A percentile compares a stretch with the other conserved stretches of the same genome.
Conservation (phyloP, 805 yeast species). For the Pichia paraexigua region DNA sequence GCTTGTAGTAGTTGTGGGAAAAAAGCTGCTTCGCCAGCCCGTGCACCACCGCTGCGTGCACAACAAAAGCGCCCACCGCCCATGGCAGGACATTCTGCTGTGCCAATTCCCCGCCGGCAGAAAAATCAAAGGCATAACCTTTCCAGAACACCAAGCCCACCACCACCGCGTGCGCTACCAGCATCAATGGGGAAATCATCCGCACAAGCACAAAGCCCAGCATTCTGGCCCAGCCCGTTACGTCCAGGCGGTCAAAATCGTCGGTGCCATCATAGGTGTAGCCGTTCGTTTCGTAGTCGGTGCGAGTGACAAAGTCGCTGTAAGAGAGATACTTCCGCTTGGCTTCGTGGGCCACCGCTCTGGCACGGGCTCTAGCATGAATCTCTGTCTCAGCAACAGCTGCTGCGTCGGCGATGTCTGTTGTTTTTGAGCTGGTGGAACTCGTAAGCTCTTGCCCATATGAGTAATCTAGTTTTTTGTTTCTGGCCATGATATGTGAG, state of each 20-base stretch:
- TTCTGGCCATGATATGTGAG: neutral
- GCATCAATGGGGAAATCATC: slow-evolving; percentile 20
- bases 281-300: neutral
- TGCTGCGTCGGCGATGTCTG: neutral
- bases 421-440: neutral
- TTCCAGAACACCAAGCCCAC: slow-evolving; percentile 16
- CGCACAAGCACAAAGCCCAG: slow-evolving; percentile 24
- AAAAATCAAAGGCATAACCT: slow-evolving; percentile 13
- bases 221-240: slow-evolving; percentile 20
- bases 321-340: neutral
- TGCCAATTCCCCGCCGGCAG: slow-evolving; percentile 4
- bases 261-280: slow-evolving; percentile 7
- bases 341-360: neutral
- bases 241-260: slow-evolving; percentile 9
- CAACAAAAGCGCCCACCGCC: slow-evolving; percentile 14
- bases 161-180: slow-evolving; percentile 19
- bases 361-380: neutral
- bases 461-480: slow-evolving; percentile 1
- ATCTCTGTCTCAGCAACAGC: neutral
- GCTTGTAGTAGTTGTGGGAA: neutral
- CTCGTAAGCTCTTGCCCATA: slow-evolving; percentile 4
- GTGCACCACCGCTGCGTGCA: neutral
- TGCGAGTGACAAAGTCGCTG: neutral
- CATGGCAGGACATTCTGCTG: slow-evolving; percentile 14
- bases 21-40: neutral